Evolutionary conservation across 2,329 filamentous ascomycete genomes (phyloP).

Genomic region (Clarireedia hainanense): DNA sequence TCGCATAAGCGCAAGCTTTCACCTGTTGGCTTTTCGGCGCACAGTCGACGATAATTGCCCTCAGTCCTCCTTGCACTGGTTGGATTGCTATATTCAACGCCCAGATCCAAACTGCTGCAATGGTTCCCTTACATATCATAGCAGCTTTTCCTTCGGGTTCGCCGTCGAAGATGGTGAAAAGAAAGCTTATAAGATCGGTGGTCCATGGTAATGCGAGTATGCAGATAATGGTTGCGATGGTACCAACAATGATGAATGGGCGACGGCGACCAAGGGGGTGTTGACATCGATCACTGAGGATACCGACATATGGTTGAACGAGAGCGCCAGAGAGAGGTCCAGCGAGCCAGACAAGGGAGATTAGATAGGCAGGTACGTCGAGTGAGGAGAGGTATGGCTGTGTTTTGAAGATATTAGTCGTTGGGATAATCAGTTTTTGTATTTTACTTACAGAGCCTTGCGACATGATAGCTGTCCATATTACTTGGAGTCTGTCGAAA

Average conservation of each 20-base stretch:
- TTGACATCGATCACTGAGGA: conserved; percentile 41
- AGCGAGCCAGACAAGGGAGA: conserved; percentile 47
- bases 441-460: conserved; percentile 8
- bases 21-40: conserved; percentile 27
- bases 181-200: conserved; percentile 31
- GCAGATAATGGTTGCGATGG: conserved; percentile 39
- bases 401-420: too few species aligned
- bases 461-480: conserved; percentile 11
- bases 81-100: conserved; percentile 29
- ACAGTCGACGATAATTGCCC: conserved; percentile 29
- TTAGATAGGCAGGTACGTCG: conserved; percentile 42
- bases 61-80: conserved; percentile 28
- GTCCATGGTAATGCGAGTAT: conserved; percentile 43
- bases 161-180: background rate
- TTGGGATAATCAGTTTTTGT: too few species aligned
- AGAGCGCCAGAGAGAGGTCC: conserved; percentile 44
- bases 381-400: conserved; percentile 32
- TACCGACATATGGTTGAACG: conserved; percentile 46
- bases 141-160: background rate
- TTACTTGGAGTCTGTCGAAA: conserved; percentile 8
- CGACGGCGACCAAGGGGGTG: conserved; percentile 38
- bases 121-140: background rate
- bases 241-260: conserved; percentile 44
- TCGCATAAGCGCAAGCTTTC: conserved; percentile 27
- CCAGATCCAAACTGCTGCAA: conserved; percentile 22